A percentile compares a stretch with the other conserved stretches of the same genome.
phyloP scores from a whole-genome alignment of 495 filamentous ascomycete species.

The Penicillium manginii region DNA sequence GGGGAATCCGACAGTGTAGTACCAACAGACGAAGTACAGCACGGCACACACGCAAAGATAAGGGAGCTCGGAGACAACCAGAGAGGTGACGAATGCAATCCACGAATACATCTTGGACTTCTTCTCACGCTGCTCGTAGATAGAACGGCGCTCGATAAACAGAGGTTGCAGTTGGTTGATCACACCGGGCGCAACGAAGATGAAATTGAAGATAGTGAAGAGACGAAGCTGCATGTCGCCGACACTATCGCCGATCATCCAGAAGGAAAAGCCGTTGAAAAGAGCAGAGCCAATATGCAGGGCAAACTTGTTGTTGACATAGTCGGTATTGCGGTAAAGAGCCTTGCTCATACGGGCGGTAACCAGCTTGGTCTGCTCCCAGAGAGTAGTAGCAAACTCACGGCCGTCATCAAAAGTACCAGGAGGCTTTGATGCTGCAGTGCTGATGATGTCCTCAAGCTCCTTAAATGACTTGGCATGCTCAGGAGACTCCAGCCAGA shows the following conservation, averaged over 20 bases:
- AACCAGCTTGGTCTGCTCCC: slow-evolving; percentile 59
- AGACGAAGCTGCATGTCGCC: slow-evolving; percentile 36
- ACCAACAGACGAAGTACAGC: slow-evolving; percentile 54
- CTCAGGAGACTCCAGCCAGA: slow-evolving; percentile 64
- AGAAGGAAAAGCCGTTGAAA: slow-evolving; percentile 50
- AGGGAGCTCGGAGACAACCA: slow-evolving; percentile 56
- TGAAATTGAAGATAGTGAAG: slow-evolving; percentile 55
- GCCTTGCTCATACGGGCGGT: slow-evolving; percentile 60
- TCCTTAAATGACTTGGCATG: slow-evolving; percentile 47
- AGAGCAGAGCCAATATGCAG: slow-evolving; percentile 41
- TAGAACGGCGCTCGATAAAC: slow-evolving; percentile 55
- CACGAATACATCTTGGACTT: slow-evolving; percentile 61
- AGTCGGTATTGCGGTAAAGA: slow-evolving; percentile 64
- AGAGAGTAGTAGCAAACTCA: slow-evolving; percentile 63
- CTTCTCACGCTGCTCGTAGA: slow-evolving; percentile 57
- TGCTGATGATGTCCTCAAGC: slow-evolving; percentile 56
- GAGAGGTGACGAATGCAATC: slow-evolving; percentile 53
- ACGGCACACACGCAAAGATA: slow-evolving; percentile 55
- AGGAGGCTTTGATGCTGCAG: slow-evolving; percentile 37
- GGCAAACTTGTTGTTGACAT: slow-evolving; percentile 65
- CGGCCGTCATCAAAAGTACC: slow-evolving; percentile 40
- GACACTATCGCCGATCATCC: slow-evolving; percentile 37
- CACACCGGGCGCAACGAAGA: slow-evolving; percentile 53
- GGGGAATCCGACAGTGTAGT: slow-evolving; percentile 49
- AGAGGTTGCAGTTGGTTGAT: slow-evolving; percentile 56